Evolutionary conservation across 2,329 filamentous ascomycete genomes (phyloP), one percentile per base, ranked within the genome.

Genomic region (Monilinia vaccinii-corymbosi): DNA sequence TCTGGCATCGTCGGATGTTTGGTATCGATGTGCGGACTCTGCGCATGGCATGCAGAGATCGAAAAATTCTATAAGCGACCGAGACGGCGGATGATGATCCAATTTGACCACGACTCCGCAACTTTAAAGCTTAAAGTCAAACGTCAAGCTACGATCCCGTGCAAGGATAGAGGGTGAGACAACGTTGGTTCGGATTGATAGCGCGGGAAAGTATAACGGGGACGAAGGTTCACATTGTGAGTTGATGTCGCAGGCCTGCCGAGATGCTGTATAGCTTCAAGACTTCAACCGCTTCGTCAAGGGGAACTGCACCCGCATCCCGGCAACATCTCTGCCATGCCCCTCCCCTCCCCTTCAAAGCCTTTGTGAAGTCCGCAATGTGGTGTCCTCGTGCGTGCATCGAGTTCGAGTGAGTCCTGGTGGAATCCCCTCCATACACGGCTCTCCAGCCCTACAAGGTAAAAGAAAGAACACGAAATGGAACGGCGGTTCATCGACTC

Each of bases 241-340:
- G n/a, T 25, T 21, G 14, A 31, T 38, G 44, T 31, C 42, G 55
- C 55, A 57, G 55, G 44, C 44, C 55, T 49, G 44, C 55, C 48
- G 53, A 21, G 28, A 16, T 32, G n/a, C n/a, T n/a, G n/a, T n/a
- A n/a, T n/a, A n/a, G n/a, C n/a, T n/a, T n/a, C n/a, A n/a, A n/a
- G n/a, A n/a, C n/a, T n/a, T n/a, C n/a, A n/a, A n/a, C n/a, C n/a
- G n/a, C n/a, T n/a, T n/a, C n/a, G n/a, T n/a, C n/a, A n/a, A n/a
- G n/a, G n/a, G n/a, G n/a, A n/a, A n/a, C n/a, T n/a, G n/a, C n/a
- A n/a, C n/a, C n/a, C n/a, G n/a, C n/a, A n/a, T n/a, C n/a, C n/a
- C n/a, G n/a, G n/a, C n/a, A n/a, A n/a, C 14, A 52, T 38, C 3
- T 42, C 36, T 53, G 13, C 36, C 50, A 42, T 44, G 25, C 25